Conservation (phyloP, 768 basidiomycete species). For the Lactarius hengduanensis region DNA sequence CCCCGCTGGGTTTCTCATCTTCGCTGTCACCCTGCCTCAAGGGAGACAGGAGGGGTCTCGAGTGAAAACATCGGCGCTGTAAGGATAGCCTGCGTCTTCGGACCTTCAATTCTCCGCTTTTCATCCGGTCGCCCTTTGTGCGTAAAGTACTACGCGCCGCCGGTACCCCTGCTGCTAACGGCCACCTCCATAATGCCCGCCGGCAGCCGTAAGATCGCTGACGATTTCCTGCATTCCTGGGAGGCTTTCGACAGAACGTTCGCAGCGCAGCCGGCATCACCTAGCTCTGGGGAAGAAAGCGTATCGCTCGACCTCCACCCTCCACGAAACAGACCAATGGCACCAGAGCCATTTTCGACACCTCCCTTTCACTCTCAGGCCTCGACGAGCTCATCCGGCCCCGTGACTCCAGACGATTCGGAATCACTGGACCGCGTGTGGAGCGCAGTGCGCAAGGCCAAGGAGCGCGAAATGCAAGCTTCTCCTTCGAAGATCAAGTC, state of each 20-base stretch:
- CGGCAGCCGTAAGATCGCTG: slow-evolving; percentile 20
- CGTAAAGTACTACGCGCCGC: slow-evolving; percentile 26
- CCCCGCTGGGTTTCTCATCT: slow-evolving; percentile 17
- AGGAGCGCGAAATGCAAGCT: slow-evolving; percentile 64
- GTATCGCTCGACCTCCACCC: slow-evolving; percentile 15
- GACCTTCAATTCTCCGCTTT: slow-evolving; percentile 30
- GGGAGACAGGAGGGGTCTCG: slow-evolving; percentile 24
- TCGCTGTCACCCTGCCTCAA: slow-evolving; percentile 26
- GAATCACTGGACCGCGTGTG: slow-evolving; percentile 58
- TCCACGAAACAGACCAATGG: slow-evolving; percentile 27
- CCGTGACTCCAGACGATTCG: slow-evolving; percentile 31
- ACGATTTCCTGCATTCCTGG: slow-evolving; percentile 30
- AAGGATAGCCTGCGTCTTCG: slow-evolving; percentile 24
- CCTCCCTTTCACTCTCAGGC: slow-evolving; percentile 24
- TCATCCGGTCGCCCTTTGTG: slow-evolving; percentile 29
- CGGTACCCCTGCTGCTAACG: slow-evolving; percentile 26
- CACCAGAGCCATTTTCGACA: slow-evolving; percentile 30
- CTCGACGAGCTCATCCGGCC: slow-evolving; percentile 29
- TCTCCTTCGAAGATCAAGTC: slow-evolving; percentile 71
- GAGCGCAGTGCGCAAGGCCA: slow-evolving; percentile 61
- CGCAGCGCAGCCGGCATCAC: slow-evolving; percentile 26
- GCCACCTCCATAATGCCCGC: slow-evolving; percentile 27
- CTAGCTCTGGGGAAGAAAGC: slow-evolving; percentile 20
- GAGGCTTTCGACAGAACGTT: slow-evolving; percentile 30
- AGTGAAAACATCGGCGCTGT: slow-evolving; percentile 20